A percentile compares a stretch with the other conserved stretches of the same genome.
Evolutionary conservation across 1,284 basidiomycete genomes (phyloP).

Genomic region (Apiotrichum mycotoxinovorans): DNA sequence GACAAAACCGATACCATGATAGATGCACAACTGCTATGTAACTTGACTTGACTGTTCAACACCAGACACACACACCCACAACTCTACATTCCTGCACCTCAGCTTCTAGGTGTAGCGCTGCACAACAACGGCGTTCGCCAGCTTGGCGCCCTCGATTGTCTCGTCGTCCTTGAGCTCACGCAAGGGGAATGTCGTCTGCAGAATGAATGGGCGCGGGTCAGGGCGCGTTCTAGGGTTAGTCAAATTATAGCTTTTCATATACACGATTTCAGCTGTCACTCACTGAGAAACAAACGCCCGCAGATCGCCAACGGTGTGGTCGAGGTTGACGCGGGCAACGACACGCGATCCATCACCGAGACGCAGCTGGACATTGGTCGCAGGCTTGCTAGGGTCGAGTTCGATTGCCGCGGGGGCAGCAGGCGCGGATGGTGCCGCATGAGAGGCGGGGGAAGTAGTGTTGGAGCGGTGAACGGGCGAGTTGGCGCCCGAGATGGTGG

Average conservation of each 20-base stretch:
- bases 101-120: constrained; percentile 59
- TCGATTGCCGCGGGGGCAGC: constrained; percentile 29
- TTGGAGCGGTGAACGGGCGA: constrained; percentile 4
- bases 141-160: constrained; percentile 70
- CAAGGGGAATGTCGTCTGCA: constrained; percentile 82
- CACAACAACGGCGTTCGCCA: constrained; percentile 79
- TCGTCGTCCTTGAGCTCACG: constrained; percentile 64
- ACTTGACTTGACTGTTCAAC: too few relatives aligned
- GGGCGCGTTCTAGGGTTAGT: constrained; percentile 62
- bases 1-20: not conserved
- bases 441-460: constrained; percentile 36
- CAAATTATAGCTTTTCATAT: not conserved
- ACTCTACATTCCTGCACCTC: not conserved
- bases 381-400: constrained; percentile 61
- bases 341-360: constrained; percentile 88
- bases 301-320: constrained; percentile 83
- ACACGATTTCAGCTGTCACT: constrained; percentile 45
- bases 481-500: constrained; percentile 31
- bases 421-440: constrained; percentile 15
- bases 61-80: not conserved
- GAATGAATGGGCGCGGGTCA: constrained; percentile 69
- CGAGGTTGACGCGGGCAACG: constrained; percentile 83
- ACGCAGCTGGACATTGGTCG: constrained; percentile 86
- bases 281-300: constrained; percentile 85
- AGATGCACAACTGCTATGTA: not conserved